Evolutionary conservation across 176 grass and related monocot species (phyloP).

Genomic region (Carex parvula): DNA sequence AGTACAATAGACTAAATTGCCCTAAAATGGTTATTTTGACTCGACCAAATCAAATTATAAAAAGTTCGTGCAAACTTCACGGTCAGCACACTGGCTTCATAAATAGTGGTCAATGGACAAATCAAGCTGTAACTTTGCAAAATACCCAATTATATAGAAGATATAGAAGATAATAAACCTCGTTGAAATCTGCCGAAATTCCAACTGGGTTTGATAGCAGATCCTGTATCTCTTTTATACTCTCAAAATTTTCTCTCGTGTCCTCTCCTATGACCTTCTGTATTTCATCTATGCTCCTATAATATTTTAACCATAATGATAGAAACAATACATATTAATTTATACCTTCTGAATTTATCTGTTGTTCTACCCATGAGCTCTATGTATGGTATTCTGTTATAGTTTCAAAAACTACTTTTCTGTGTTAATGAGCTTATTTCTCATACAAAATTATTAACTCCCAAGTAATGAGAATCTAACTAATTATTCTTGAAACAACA

Average conservation of each 20-base stretch:
- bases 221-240: slow-evolving; percentile 64
- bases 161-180: slow-evolving; percentile 31
- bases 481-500: neutral
- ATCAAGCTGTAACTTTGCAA: neutral
- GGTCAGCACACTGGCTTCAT: neutral
- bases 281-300: slow-evolving; percentile 61
- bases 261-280: slow-evolving; percentile 46
- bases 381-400: neutral
- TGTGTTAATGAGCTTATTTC: neutral
- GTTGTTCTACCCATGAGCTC: neutral
- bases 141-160: neutral
- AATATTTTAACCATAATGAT: neutral
- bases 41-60: neutral
- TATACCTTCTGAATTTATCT: neutral
- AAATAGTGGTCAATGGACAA: neutral
- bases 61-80: neutral
- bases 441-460: neutral
- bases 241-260: slow-evolving; percentile 42
- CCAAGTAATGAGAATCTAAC: neutral
- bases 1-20: neutral
- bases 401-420: neutral
- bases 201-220: slow-evolving; percentile 39
- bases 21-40: neutral
- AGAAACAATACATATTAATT: neutral
- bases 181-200: slow-evolving; percentile 52